Percentiles rank a stretch among this genome's conserved stretches.
These are phyloP conservation scores for Bjerkandera adusta DNA, from an alignment of 1,284 basidiomycete genomes.

Conservation along the genomic window DNA sequence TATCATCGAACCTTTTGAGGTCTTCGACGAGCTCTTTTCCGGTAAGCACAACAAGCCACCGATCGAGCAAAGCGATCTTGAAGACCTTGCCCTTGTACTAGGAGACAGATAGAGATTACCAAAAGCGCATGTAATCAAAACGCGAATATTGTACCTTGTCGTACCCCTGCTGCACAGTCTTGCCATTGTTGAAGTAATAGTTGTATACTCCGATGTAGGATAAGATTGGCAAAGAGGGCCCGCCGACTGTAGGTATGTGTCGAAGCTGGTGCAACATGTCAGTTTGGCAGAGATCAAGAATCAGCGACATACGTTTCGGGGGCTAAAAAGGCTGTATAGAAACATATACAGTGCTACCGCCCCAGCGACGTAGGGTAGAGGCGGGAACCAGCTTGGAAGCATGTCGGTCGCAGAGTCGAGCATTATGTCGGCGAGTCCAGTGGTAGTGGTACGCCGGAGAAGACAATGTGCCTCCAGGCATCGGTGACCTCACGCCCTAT, in stretches of 20 bases:
- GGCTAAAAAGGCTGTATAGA: neutral
- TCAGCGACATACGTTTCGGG: neutral
- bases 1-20: slow-evolving; percentile 33
- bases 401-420: too few species aligned
- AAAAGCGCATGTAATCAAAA: neutral
- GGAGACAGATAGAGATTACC: neutral
- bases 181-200: slow-evolving; percentile 31
- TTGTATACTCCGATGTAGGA: slow-evolving; percentile 33
- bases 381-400: too few species aligned
- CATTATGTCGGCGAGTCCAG: too few species aligned
- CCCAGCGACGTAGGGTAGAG: neutral
- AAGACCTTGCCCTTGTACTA: slow-evolving; percentile 32
- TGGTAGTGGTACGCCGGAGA: too few species aligned
- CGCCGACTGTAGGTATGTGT: slow-evolving; percentile 36
- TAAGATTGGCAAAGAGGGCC: slow-evolving; percentile 30
- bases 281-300: neutral
- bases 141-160: slow-evolving; percentile 27
- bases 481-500: too few species aligned
- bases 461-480: too few species aligned
- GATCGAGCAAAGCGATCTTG: slow-evolving; percentile 30
- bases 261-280: slow-evolving; percentile 11
- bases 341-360: neutral
- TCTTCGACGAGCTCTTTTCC: slow-evolving; percentile 33
- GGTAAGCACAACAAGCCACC: slow-evolving; percentile 34
- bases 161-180: slow-evolving; percentile 36